These are phyloP conservation scores for Nigrospora osmanthi DNA, from an alignment of 2,329 filamentous ascomycete genomes.

Conservation along the genomic window DNA sequence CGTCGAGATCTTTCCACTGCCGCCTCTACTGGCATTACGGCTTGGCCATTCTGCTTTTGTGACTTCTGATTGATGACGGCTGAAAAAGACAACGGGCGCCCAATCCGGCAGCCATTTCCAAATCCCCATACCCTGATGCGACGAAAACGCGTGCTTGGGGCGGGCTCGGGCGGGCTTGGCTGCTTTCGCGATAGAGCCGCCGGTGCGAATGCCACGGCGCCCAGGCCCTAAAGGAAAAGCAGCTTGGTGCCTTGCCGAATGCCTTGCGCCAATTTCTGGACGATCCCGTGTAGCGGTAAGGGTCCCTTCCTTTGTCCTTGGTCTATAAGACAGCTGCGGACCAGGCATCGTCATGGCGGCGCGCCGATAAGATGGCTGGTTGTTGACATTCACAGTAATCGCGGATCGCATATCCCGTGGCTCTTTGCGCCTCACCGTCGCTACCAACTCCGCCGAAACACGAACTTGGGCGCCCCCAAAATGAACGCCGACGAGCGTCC, in stretches of 20 bases:
- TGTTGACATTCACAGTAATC: not conserved
- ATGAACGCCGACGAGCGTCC: constrained; percentile 1
- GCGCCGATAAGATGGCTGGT: not conserved
- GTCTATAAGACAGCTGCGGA: not conserved
- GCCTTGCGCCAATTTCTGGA: not conserved
- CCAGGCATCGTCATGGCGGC: not conserved
- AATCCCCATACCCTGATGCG: not conserved
- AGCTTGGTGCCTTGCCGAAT: not conserved
- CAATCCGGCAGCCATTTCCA: too few species aligned
- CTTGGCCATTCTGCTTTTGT: too few species aligned
- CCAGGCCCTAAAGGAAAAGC: not conserved
- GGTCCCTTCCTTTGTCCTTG: not conserved
- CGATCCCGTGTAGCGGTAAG: not conserved
- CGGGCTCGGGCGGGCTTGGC: not conserved
- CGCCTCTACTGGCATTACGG: too few species aligned
- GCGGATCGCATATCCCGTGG: not conserved
- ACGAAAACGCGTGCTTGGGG: not conserved
- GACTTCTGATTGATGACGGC: too few species aligned
- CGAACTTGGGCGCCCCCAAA: constrained; percentile 1
- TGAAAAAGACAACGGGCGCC: too few species aligned
- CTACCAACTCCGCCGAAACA: not conserved
- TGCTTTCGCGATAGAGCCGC: not conserved
- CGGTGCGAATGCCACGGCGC: not conserved
- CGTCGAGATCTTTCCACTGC: too few species aligned
- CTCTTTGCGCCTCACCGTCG: not conserved